phyloP scores from a whole-genome alignment of 306 rosid species.

The Castanopsis chinensis region DNA sequence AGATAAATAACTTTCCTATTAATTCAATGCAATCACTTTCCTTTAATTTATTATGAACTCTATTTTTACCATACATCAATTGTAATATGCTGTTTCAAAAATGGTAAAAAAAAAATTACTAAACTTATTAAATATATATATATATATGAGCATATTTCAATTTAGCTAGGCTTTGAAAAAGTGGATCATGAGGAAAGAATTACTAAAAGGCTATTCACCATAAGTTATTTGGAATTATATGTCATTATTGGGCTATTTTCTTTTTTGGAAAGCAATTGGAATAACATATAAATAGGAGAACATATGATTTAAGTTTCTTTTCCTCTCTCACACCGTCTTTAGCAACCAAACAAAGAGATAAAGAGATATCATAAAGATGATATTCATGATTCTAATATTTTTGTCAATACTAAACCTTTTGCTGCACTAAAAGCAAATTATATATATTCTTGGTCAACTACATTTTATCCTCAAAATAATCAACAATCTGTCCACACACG shows the following conservation, averaged over 20 bases:
- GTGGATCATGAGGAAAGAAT: no score
- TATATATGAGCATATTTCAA: no score
- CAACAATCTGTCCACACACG: conserved; percentile 17
- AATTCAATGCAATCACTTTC: no score
- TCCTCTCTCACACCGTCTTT: conserved; percentile 34
- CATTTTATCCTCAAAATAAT: conserved; percentile 41
- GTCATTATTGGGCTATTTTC: background rate
- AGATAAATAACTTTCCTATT: no score
- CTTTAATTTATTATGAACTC: no score
- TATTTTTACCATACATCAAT: no score
- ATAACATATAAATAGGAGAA: background rate
- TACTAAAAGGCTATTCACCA: no score
- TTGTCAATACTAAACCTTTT: conserved; percentile 32
- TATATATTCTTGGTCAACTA: conserved; percentile 41
- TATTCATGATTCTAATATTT: conserved; percentile 22
- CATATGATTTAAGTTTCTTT: conserved; percentile 26
- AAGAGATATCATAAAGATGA: conserved; percentile 28
- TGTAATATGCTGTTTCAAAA: no score
- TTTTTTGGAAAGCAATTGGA: background rate
- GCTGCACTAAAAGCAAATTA: conserved; percentile 24
- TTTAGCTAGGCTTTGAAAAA: no score
- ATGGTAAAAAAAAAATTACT: no score
- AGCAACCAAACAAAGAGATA: conserved; percentile 33
- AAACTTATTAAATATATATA: no score
- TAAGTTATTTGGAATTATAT: no score